A percentile compares a stretch with the other conserved stretches of the same genome.
Conservation (phyloP, 352 stramenopile genomes). For the Blastocystis sp. region DNA sequence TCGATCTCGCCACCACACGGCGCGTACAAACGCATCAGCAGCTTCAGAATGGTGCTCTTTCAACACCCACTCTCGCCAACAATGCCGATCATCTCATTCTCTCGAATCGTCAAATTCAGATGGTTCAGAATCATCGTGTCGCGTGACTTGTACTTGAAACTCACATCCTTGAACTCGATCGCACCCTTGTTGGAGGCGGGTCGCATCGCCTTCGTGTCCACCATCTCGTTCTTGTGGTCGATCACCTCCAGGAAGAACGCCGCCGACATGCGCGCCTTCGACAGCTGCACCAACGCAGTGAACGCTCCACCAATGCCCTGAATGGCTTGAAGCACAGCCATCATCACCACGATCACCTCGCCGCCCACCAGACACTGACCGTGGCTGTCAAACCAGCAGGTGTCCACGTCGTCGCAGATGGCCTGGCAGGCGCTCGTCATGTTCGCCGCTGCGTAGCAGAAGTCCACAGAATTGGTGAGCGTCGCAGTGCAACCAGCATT, state of each 20-base stretch:
- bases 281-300: slow-evolving; percentile 75
- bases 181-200: slow-evolving; percentile 36
- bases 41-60: slow-evolving; percentile 72
- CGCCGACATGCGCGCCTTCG: slow-evolving; percentile 19
- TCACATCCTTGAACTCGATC: slow-evolving; percentile 73
- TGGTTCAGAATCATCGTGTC: slow-evolving; percentile 71
- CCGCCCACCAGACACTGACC: slow-evolving; percentile 76
- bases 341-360: slow-evolving; percentile 79
- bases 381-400: slow-evolving; percentile 38
- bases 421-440: not conserved
- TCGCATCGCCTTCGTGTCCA: not conserved
- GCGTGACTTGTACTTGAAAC: slow-evolving; percentile 73
- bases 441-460: slow-evolving; percentile 33
- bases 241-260: slow-evolving; percentile 61
- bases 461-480: slow-evolving; percentile 20
- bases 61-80: slow-evolving; percentile 73
- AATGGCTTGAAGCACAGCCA: slow-evolving; percentile 77
- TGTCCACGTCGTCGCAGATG: slow-evolving; percentile 15
- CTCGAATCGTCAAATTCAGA: slow-evolving; percentile 70
- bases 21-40: slow-evolving; percentile 73
- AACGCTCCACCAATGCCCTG: slow-evolving; percentile 78
- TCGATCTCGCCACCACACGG: slow-evolving; percentile 44
- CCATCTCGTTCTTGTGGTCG: slow-evolving; percentile 56
- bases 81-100: slow-evolving; percentile 71
- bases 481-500: not conserved